phyloP scores from a whole-genome alignment of 2,329 filamentous ascomycete genomes.

The Monosporascus ibericus region DNA sequence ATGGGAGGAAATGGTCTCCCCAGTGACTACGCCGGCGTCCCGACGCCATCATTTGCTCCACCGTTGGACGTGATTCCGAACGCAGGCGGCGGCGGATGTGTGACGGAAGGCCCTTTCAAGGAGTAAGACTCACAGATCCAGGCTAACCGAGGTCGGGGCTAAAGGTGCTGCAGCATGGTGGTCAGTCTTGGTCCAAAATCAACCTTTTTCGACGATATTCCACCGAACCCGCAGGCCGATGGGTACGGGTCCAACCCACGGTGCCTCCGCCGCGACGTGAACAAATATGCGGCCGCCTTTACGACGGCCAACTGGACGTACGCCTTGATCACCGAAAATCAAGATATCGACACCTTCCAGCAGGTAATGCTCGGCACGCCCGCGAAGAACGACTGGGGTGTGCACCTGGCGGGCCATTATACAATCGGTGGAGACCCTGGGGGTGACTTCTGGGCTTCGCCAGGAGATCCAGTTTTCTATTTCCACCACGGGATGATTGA shows the following conservation, averaged over 20 bases:
- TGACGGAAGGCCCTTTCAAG: constrained; percentile 44
- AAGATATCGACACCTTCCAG: constrained; percentile 28
- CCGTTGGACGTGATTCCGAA: constrained; percentile 17
- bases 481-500: no score
- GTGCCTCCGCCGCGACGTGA: constrained; percentile 37
- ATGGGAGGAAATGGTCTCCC: constrained; percentile 41
- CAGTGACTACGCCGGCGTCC: not conserved
- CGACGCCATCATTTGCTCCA: not conserved
- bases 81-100: constrained; percentile 35
- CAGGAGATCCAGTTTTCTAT: constrained; percentile 21
- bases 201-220: constrained; percentile 10
- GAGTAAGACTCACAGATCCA: constrained; percentile 24
- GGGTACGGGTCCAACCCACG: constrained; percentile 38
- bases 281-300: constrained; percentile 20
- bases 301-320: not conserved
- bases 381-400: constrained; percentile 17
- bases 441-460: constrained; percentile 25
- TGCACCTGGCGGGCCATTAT: constrained; percentile 34
- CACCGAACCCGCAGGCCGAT: constrained; percentile 23
- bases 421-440: constrained; percentile 31
- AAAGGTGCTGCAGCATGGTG: constrained; percentile 22
- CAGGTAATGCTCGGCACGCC: constrained; percentile 25
- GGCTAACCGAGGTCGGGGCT: not conserved
- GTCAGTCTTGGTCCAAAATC: constrained; percentile 31
- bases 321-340: constrained; percentile 25